Percentiles rank a stretch among this genome's conserved stretches.
These are phyloP conservation scores for Lodderomyces parapsilosis DNA, from an alignment of 1,139 yeast species.

Conservation along the genomic window DNA sequence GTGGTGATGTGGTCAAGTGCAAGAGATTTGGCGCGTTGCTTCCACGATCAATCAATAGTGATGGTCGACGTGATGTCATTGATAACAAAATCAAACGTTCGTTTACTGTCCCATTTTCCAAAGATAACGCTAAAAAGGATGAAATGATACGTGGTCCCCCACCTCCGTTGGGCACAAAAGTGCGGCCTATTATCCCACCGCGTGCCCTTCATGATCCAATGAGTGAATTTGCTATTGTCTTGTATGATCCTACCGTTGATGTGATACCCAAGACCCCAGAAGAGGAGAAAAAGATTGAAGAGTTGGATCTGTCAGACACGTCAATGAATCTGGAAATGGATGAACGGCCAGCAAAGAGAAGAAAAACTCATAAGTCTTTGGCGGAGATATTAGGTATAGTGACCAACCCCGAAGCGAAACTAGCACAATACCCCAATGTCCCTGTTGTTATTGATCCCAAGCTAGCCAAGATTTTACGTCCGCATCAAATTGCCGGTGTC, in stretches of 20 bases:
- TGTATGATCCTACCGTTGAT: conserved; percentile 93
- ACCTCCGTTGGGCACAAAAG: conserved; percentile 79
- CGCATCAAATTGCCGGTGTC: conserved; percentile 97
- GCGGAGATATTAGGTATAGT: conserved; percentile 81
- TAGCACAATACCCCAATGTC: conserved; percentile 68
- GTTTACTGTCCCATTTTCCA: conserved; percentile 54
- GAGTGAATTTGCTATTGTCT: conserved; percentile 89
- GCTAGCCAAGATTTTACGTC: conserved; percentile 79
- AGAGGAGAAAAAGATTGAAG: conserved; percentile 16
- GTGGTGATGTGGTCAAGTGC: conserved; percentile 25
- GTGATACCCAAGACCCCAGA: conserved; percentile 49
- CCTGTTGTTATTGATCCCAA: conserved; percentile 96
- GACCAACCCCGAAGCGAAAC: conserved; percentile 47
- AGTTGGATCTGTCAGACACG: conserved; percentile 2
- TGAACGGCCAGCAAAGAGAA: conserved; percentile 17
- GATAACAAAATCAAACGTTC: conserved; percentile 36
- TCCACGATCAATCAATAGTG: conserved; percentile 39
- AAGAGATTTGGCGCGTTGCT: conserved; percentile 51
- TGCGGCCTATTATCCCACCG: conserved; percentile 71
- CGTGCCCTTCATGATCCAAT: conserved; percentile 91
- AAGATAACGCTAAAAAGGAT: conserved; percentile 26
- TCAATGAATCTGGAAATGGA: conserved; percentile 17
- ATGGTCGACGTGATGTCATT: conserved; percentile 24
- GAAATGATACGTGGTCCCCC: conserved; percentile 48
- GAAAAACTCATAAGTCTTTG: conserved; percentile 56